phyloP scores from a whole-genome alignment of 345 rosid genomes.

The Cardamine occulta region DNA sequence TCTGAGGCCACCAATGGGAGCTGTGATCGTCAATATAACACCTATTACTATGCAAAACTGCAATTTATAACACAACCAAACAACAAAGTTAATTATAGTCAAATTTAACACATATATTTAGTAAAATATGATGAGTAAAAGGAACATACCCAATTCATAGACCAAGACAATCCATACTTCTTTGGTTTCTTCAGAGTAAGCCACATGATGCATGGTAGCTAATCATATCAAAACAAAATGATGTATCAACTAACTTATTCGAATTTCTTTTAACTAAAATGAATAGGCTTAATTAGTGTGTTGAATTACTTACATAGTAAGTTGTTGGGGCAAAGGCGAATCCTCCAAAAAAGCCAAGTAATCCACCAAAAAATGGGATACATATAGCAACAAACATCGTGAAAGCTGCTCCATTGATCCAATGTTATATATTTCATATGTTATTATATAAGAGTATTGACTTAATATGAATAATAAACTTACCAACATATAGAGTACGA shows the following conservation, averaged over 20 bases:
- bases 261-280: background rate
- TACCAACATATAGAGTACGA: constrained; percentile 74
- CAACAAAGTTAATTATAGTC: background rate
- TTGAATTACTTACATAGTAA: constrained; percentile 56
- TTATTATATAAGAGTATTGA: background rate
- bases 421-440: constrained; percentile 8
- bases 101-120: background rate
- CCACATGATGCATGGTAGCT: constrained; percentile 90
- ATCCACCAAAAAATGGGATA: constrained; percentile 79
- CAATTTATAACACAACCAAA: constrained; percentile 10
- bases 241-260: background rate
- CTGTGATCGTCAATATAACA: constrained; percentile 49
- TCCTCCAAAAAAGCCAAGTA: constrained; percentile 89
- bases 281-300: background rate
- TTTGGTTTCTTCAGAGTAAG: constrained; percentile 66
- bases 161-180: constrained; percentile 66
- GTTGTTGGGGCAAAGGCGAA: constrained; percentile 85
- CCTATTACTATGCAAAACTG: constrained; percentile 77
- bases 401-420: constrained; percentile 52
- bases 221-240: constrained; percentile 3
- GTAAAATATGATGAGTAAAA: background rate
- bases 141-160: constrained; percentile 64
- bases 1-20: constrained; percentile 79
- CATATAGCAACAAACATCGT: constrained; percentile 68
- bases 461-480: constrained; percentile 9